Percentiles rank a stretch among this genome's conserved stretches.
Conservation (phyloP, 306 rosid genomes). For the Castanea mollissima region DNA sequence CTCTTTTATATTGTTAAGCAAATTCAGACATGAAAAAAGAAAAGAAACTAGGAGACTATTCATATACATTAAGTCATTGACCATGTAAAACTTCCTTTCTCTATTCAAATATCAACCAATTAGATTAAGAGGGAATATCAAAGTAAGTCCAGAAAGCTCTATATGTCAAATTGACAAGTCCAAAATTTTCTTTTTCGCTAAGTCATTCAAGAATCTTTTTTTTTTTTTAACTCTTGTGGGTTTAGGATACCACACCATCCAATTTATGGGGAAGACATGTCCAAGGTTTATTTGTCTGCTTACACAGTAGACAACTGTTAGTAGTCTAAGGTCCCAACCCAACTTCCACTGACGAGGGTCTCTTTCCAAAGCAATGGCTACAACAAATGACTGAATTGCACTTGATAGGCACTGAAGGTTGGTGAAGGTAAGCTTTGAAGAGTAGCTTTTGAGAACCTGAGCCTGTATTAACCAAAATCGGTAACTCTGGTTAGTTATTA, state of each 20-base stretch:
- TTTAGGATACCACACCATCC: constrained; percentile 17
- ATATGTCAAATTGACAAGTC: too few relatives aligned
- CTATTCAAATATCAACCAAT: too few relatives aligned
- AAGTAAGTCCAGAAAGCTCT: too few relatives aligned
- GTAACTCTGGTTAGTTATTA: too few relatives aligned
- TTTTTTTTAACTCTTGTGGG: neutral
- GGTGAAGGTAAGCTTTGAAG: constrained; percentile 43
- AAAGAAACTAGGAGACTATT: neutral
- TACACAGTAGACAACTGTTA: constrained; percentile 45
- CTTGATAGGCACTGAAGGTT: constrained; percentile 47
- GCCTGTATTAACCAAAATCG: constrained; percentile 30
- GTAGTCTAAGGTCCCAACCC: constrained; percentile 45
- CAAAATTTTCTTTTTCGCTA: neutral
- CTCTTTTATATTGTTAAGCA: neutral
- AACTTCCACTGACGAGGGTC: constrained; percentile 51
- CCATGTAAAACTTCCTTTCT: too few relatives aligned
- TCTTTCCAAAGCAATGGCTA: constrained; percentile 55
- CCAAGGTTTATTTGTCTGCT: neutral
- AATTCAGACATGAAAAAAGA: neutral
- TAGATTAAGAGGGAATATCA: neutral
- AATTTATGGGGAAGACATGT: neutral
- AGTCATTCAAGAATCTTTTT: neutral
- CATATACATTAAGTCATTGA: neutral
- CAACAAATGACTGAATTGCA: constrained; percentile 45
- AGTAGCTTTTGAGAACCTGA: constrained; percentile 36